These are phyloP conservation scores for Hylodesmum podocarpum DNA, from an alignment of 306 rosid species.

Conservation along the genomic window DNA sequence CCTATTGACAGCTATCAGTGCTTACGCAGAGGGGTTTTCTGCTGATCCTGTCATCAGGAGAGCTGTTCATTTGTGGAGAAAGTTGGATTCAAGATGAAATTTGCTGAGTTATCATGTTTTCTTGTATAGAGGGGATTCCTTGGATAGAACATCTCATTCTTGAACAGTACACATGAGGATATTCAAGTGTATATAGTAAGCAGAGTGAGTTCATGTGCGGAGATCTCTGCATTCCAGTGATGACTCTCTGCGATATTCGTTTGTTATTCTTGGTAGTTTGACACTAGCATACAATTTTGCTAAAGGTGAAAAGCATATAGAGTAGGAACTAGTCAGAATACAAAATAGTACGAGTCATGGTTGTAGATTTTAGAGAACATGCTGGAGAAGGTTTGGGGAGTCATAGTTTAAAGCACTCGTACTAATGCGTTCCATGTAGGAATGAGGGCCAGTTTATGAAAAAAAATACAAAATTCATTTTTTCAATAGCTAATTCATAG, in stretches of 20 bases:
- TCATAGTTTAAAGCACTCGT: background rate
- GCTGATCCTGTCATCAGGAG: slow-evolving; percentile 79
- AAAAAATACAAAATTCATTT: no score
- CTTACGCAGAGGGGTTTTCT: slow-evolving; percentile 89
- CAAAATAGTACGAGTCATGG: background rate
- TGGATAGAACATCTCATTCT: slow-evolving; percentile 18
- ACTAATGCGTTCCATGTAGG: background rate
- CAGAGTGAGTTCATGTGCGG: background rate
- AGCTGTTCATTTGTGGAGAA: slow-evolving; percentile 52
- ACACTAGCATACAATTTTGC: background rate
- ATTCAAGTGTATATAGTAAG: slow-evolving; percentile 27
- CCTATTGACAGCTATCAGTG: slow-evolving; percentile 76
- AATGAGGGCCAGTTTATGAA: no score
- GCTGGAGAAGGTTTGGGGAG: background rate
- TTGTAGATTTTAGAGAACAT: background rate
- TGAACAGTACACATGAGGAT: background rate
- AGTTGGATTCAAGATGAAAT: slow-evolving; percentile 40
- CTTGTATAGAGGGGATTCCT: slow-evolving; percentile 19
- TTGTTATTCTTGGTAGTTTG: slow-evolving; percentile 1
- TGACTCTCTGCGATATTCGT: background rate
- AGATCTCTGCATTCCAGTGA: background rate
- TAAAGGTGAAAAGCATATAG: background rate
- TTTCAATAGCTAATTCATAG: no score
- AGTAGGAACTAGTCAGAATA: background rate
- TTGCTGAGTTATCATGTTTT: slow-evolving; percentile 9